These are phyloP conservation scores for Pharnaceum exiguum DNA, from an alignment of 148 eudicot genomes.

Conservation along the genomic window DNA sequence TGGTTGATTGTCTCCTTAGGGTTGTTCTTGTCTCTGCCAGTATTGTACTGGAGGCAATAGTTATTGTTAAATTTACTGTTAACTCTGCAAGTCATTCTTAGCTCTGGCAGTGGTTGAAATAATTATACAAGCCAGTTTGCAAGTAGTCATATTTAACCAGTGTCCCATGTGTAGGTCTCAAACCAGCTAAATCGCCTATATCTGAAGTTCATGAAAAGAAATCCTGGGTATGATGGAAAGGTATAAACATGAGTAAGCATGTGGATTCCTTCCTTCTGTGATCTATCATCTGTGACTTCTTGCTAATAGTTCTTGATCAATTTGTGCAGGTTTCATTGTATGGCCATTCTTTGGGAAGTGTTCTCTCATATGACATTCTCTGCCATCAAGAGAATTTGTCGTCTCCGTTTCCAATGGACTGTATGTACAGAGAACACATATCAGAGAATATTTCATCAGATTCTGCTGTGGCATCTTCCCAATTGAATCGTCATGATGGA, in stretches of 20 bases:
- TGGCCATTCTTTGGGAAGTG: slow-evolving; percentile 97
- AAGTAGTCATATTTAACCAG: no score
- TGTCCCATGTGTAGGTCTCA: slow-evolving; percentile 57
- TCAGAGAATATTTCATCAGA: slow-evolving; percentile 23
- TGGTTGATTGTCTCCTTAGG: no score
- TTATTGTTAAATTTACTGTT: no score
- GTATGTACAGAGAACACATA: slow-evolving; percentile 42
- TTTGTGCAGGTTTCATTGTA: slow-evolving; percentile 73
- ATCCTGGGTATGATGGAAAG: slow-evolving; percentile 99
- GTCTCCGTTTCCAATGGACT: slow-evolving; percentile 84
- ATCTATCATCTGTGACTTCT: slow-evolving; percentile 1
- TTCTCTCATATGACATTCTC: slow-evolving; percentile 89
- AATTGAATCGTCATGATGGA: slow-evolving; percentile 25
- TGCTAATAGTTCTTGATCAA: slow-evolving; percentile 7
- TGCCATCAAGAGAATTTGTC: slow-evolving; percentile 87
- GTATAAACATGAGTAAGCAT: slow-evolving; percentile 31
- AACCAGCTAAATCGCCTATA: slow-evolving; percentile 79
- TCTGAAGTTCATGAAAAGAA: slow-evolving; percentile 80
- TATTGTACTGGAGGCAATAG: no score
- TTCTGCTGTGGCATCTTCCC: slow-evolving; percentile 20
- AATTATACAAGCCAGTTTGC: no score
- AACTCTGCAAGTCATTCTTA: no score
- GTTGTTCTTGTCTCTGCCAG: no score
- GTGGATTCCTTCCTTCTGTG: background rate
- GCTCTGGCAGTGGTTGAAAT: no score